Evolutionary conservation across 441 rosid species (phyloP).

Genomic region (Hura crepitans): DNA sequence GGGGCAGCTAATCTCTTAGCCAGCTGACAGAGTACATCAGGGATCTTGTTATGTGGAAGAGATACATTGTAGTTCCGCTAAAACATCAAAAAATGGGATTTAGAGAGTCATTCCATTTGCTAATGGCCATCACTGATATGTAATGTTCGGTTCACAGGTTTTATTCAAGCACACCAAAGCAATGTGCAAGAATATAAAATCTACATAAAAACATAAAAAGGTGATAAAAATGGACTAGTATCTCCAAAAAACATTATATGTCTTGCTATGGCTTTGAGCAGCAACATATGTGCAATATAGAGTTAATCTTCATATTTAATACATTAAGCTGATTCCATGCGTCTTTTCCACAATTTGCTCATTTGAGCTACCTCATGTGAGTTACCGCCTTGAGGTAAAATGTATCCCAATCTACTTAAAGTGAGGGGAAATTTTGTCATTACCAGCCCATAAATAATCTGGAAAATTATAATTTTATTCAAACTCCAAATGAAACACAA

Average conservation of each 20-base stretch:
- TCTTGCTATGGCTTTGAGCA: background rate
- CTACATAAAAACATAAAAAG: background rate
- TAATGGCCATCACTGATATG: background rate
- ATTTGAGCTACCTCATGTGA: too few species aligned
- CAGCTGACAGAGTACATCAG: conserved; percentile 61
- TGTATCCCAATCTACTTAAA: background rate
- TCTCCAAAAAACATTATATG: background rate
- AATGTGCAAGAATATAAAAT: background rate
- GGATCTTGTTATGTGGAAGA: conserved; percentile 79
- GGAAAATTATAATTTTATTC: background rate
- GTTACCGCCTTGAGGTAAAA: conserved; percentile 4
- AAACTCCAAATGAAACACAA: background rate
- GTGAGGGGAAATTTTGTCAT: background rate
- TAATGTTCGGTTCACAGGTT: background rate
- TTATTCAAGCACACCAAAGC: background rate
- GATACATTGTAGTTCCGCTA: conserved; percentile 73
- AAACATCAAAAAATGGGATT: conserved; percentile 24
- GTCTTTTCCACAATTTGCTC: background rate
- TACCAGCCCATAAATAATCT: background rate
- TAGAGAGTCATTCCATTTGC: conserved; percentile 11
- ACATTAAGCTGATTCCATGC: background rate
- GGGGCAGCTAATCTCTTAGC: conserved; percentile 67
- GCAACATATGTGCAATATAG: background rate
- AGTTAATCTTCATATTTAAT: background rate
- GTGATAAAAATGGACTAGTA: background rate